Percentiles rank a stretch among this genome's conserved stretches.
These are phyloP conservation scores for Trichoderma asperelloides DNA, from an alignment of 495 filamentous ascomycete genomes.

Conservation along the genomic window DNA sequence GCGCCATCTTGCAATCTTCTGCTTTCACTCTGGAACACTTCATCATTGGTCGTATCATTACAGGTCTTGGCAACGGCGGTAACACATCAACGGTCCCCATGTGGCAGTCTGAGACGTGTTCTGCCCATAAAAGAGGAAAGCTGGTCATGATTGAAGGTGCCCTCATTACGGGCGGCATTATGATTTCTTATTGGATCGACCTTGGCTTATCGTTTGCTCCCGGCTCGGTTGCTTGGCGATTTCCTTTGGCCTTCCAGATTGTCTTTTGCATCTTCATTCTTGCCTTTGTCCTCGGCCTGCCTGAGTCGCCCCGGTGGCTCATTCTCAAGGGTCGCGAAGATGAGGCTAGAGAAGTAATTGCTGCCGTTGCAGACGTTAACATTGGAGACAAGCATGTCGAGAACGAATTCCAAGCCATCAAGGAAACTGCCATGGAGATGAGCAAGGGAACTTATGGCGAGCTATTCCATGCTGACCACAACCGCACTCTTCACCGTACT, in stretches of 20 bases:
- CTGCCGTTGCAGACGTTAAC: constrained; percentile 47
- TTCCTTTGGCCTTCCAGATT: constrained; percentile 66
- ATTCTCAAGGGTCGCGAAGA: constrained; percentile 59
- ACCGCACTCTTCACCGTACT: constrained; percentile 66
- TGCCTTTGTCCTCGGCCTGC: constrained; percentile 51
- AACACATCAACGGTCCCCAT: constrained; percentile 55
- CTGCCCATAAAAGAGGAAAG: constrained; percentile 62
- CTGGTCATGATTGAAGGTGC: constrained; percentile 73
- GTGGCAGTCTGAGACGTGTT: constrained; percentile 74
- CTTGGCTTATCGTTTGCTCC: constrained; percentile 60
- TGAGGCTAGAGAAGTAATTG: constrained; percentile 55
- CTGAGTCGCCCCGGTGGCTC: constrained; percentile 69
- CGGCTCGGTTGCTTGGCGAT: constrained; percentile 60
- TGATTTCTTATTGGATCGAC: constrained; percentile 68
- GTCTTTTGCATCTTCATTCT: constrained; percentile 56
- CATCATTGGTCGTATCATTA: constrained; percentile 54
- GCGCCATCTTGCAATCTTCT: constrained; percentile 55
- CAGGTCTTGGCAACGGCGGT: constrained; percentile 58
- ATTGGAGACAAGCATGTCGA: constrained; percentile 46
- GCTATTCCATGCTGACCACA: constrained; percentile 61
- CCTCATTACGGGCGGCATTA: constrained; percentile 64
- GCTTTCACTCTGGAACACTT: constrained; percentile 53
- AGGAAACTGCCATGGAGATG: constrained; percentile 67
- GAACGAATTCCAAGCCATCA: constrained; percentile 62
- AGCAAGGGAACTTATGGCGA: constrained; percentile 55